phyloP scores from a whole-genome alignment of 2,329 filamentous ascomycete species.

The Ophiocordyceps camponoti-floridani region DNA sequence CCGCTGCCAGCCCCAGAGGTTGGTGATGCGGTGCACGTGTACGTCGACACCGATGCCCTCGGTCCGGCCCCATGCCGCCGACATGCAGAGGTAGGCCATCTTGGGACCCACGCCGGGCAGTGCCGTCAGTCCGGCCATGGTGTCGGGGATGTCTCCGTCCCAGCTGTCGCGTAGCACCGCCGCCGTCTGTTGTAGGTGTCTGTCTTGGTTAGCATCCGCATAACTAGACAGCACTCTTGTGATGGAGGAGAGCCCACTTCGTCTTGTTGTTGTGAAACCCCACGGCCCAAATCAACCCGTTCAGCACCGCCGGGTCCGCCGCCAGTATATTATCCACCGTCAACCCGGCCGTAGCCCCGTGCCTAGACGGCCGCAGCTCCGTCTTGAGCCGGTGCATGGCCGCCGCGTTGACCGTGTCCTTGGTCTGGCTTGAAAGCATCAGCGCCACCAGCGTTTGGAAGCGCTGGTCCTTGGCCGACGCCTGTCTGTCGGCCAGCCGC shows the following conservation, averaged over 20 bases:
- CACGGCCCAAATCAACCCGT: slow-evolving; percentile 64
- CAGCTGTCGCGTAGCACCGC: slow-evolving; percentile 53
- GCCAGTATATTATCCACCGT: slow-evolving; percentile 63
- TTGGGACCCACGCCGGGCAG: slow-evolving; percentile 84
- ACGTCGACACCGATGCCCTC: slow-evolving; percentile 85
- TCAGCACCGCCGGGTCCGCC: slow-evolving; percentile 45
- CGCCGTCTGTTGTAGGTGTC: slow-evolving; percentile 56
- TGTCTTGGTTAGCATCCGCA: slow-evolving; percentile 5
- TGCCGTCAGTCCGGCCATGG: slow-evolving; percentile 54
- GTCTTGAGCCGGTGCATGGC: slow-evolving; percentile 67
- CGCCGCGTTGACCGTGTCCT: slow-evolving; percentile 75
- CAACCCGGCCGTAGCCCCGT: slow-evolving; percentile 32
- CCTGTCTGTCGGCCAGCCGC: slow-evolving; percentile 39
- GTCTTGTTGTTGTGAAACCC: slow-evolving; percentile 96
- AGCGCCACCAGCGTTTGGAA: slow-evolving; percentile 77
- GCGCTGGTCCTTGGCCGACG: slow-evolving; percentile 39
- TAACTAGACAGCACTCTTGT: too few species aligned
- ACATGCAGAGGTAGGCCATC: slow-evolving; percentile 83
- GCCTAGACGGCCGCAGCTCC: slow-evolving; percentile 39
- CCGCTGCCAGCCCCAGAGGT: slow-evolving; percentile 82
- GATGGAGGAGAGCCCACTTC: slow-evolving; percentile 18
- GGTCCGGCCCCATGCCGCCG: slow-evolving; percentile 44
- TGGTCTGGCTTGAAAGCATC: slow-evolving; percentile 87
- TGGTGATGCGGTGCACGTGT: slow-evolving; percentile 87
- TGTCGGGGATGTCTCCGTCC: slow-evolving; percentile 61